phyloP scores from a whole-genome alignment of 1,139 yeast species.

The Candida anutae region DNA sequence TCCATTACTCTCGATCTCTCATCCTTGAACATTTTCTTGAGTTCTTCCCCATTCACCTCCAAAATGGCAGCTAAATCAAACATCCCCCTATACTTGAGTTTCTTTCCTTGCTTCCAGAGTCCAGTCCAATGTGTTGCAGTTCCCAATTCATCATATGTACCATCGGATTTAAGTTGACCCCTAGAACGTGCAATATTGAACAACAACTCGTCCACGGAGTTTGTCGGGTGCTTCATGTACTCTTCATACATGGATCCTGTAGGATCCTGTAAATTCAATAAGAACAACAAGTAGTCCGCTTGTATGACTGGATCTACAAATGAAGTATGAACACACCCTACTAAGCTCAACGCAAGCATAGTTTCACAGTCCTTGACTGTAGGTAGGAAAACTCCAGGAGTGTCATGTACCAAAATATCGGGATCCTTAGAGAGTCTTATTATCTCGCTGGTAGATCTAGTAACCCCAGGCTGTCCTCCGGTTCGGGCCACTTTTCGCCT shows the following conservation, averaged over 20 bases:
- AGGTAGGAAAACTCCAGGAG: conserved; percentile 91
- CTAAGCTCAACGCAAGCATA: conserved; percentile 68
- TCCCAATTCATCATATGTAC: conserved; percentile 45
- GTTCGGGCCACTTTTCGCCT: conserved; percentile 69
- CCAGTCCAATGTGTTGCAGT: conserved; percentile 65
- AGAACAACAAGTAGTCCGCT: conserved; percentile 76
- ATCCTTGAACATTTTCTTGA: conserved; percentile 16
- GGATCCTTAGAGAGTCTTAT: conserved; percentile 60
- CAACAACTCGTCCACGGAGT: conserved; percentile 58
- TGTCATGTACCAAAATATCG: conserved; percentile 69
- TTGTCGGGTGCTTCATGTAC: conserved; percentile 60
- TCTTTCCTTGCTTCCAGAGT: conserved; percentile 56
- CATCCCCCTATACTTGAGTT: conserved; percentile 25
- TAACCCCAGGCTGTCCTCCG: conserved; percentile 89
- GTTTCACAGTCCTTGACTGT: conserved; percentile 57
- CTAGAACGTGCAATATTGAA: conserved; percentile 42
- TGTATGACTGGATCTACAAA: conserved; percentile 77
- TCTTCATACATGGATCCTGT: conserved; percentile 37
- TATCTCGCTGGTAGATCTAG: conserved; percentile 70
- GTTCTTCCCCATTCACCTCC: conserved; percentile 19
- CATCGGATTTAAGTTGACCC: conserved; percentile 19
- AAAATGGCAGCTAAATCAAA: conserved; percentile 32
- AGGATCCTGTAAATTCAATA: conserved; percentile 59
- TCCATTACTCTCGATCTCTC: conserved; percentile 25
- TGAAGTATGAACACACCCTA: conserved; percentile 69